Percentiles rank a stretch among this genome's conserved stretches.
Conservation (phyloP, 179 eudicot species). For the Amaranthus tricolor region DNA sequence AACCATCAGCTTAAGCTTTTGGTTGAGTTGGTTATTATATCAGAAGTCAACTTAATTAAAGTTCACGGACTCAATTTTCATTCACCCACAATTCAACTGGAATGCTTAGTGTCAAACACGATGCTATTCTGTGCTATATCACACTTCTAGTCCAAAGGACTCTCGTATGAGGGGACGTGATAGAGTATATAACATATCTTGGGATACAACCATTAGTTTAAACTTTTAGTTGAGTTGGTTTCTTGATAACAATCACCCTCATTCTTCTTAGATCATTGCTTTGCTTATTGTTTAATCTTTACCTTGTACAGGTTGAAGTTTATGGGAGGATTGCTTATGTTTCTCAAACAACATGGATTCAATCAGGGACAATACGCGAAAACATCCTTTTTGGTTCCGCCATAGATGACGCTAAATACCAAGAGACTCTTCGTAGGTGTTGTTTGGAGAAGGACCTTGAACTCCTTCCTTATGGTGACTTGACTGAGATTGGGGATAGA, state of each 20-base stretch:
- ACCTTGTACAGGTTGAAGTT: conserved; percentile 47
- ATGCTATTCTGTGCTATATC: neutral
- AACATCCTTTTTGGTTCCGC: conserved; percentile 66
- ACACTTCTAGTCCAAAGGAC: neutral
- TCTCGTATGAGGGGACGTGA: neutral
- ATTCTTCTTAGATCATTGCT: neutral
- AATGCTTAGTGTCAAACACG: too few relatives aligned
- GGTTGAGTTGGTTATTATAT: neutral
- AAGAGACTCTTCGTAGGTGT: conserved; percentile 60
- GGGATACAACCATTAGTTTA: too few relatives aligned
- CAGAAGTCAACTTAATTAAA: too few relatives aligned
- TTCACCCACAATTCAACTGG: too few relatives aligned
- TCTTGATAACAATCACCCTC: neutral
- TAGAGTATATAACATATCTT: too few relatives aligned
- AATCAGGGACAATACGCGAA: conserved; percentile 69
- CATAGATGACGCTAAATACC: conserved; percentile 52
- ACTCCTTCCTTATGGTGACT: conserved; percentile 61
- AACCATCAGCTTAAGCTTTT: neutral
- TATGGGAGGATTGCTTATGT: conserved; percentile 68
- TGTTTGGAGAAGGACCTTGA: conserved; percentile 67
- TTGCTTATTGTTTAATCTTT: neutral
- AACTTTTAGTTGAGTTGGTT: too few relatives aligned
- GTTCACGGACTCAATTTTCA: too few relatives aligned
- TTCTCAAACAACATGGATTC: conserved; percentile 85
- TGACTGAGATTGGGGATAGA: conserved; percentile 83